Evolutionary conservation across 108 stramenopile genomes (phyloP).

Genomic region (Seminavis robusta): DNA sequence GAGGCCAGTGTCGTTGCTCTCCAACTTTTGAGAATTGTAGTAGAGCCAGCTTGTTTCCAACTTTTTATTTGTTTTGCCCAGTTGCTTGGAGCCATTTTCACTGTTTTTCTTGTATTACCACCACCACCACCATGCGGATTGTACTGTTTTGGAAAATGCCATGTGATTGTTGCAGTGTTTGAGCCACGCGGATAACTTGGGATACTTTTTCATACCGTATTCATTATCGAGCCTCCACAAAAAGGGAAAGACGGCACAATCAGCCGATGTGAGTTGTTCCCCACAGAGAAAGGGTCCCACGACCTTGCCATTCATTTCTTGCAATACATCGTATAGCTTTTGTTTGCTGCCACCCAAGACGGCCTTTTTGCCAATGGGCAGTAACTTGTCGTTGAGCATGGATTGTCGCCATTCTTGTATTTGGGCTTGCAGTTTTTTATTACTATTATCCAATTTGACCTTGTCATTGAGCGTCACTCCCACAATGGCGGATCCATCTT

Average conservation of each 20-base stretch:
- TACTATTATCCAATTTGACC: background rate
- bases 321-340: constrained; percentile 44
- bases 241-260: constrained; percentile 84
- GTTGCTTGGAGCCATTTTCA: too few species aligned
- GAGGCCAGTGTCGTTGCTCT: too few species aligned
- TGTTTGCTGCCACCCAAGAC: constrained; percentile 49
- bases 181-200: constrained; percentile 53
- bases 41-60: too few species aligned
- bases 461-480: background rate
- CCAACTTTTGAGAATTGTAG: too few species aligned
- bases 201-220: constrained; percentile 40
- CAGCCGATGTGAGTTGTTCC: constrained; percentile 64
- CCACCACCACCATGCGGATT: constrained; percentile 87
- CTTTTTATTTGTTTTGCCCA: too few species aligned
- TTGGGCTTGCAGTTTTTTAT: constrained; percentile 6
- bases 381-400: constrained; percentile 37
- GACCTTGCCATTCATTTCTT: constrained; percentile 47
- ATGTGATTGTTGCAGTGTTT: constrained; percentile 41
- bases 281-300: constrained; percentile 54
- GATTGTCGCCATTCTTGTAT: constrained; percentile 47
- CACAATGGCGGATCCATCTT: constrained; percentile 17
- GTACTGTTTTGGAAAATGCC: constrained; percentile 60
- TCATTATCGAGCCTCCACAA: constrained; percentile 78
- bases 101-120: too few species aligned
- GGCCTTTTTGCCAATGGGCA: constrained; percentile 73